Conservation (phyloP, 2,329 filamentous ascomycete species). For the Pseudogymnoascus sp. region DNA sequence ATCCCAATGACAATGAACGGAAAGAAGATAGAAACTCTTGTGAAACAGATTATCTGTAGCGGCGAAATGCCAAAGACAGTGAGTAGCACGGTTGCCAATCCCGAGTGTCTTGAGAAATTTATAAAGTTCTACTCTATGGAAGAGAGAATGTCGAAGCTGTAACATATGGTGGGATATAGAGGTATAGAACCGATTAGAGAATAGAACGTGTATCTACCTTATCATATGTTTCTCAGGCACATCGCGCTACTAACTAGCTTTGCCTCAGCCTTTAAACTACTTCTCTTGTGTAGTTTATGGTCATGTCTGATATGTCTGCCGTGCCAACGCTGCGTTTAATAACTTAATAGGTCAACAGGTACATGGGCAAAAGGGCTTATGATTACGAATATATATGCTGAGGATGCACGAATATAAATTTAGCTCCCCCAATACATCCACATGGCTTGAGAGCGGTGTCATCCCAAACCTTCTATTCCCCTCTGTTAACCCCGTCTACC, state of each 20-base stretch:
- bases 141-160: slow-evolving; percentile 7
- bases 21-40: slow-evolving; percentile 11
- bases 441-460: no score
- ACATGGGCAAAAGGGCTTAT: neutral
- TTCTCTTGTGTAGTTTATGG: neutral
- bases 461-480: no score
- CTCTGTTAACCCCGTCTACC: no score
- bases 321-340: neutral
- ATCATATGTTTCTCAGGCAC: neutral
- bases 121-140: slow-evolving; percentile 6
- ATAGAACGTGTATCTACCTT: neutral
- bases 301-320: no score
- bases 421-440: no score
- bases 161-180: neutral
- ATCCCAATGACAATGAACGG: slow-evolving; percentile 8
- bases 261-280: neutral
- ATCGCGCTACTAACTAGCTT: neutral
- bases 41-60: slow-evolving; percentile 10
- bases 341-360: neutral
- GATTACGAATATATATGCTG: no score
- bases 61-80: slow-evolving; percentile 8
- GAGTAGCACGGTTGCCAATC: slow-evolving; percentile 9
- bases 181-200: neutral
- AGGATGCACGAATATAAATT: no score
- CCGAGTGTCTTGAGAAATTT: slow-evolving; percentile 7